Percentiles rank a stretch among this genome's conserved stretches.
Conservation (phyloP, 345 rosid genomes). For the Dovyalis caffra region DNA sequence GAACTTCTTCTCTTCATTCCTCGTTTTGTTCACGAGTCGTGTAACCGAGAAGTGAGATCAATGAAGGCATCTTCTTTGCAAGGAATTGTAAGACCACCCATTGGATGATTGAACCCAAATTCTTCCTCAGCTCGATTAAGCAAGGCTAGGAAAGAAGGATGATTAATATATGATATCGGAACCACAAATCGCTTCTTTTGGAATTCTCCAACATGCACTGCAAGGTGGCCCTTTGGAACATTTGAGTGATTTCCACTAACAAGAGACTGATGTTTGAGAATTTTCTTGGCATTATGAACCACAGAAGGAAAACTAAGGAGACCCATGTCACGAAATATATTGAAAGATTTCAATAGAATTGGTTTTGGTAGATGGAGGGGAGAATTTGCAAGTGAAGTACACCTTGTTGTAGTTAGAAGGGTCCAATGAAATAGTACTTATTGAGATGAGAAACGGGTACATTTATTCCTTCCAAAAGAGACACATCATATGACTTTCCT, state of each 20-base stretch:
- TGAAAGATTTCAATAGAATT: background rate
- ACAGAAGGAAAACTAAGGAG: constrained; percentile 9
- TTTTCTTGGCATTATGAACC: background rate
- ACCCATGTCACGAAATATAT: constrained; percentile 15
- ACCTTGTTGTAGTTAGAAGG: background rate
- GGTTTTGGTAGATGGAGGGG: background rate
- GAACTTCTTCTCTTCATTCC: background rate
- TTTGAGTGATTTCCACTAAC: background rate
- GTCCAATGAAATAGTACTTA: too few relatives aligned
- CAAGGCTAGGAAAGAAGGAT: constrained; percentile 6
- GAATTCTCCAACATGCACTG: constrained; percentile 13
- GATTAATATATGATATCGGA: background rate
- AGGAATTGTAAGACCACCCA: constrained; percentile 19
- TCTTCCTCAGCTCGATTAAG: constrained; percentile 12
- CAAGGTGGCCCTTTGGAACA: background rate
- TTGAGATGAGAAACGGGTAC: background rate
- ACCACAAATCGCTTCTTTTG: constrained; percentile 10
- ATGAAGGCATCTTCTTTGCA: constrained; percentile 8
- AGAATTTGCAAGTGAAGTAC: background rate
- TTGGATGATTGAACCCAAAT: constrained; percentile 19
- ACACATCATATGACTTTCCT: background rate
- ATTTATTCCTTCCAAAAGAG: background rate
- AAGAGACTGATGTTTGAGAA: constrained; percentile 9
- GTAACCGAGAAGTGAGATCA: constrained; percentile 8
- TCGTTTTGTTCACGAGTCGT: background rate